Evolutionary conservation across 495 filamentous ascomycete species (phyloP).

Genomic region (Parmelia sp.): DNA sequence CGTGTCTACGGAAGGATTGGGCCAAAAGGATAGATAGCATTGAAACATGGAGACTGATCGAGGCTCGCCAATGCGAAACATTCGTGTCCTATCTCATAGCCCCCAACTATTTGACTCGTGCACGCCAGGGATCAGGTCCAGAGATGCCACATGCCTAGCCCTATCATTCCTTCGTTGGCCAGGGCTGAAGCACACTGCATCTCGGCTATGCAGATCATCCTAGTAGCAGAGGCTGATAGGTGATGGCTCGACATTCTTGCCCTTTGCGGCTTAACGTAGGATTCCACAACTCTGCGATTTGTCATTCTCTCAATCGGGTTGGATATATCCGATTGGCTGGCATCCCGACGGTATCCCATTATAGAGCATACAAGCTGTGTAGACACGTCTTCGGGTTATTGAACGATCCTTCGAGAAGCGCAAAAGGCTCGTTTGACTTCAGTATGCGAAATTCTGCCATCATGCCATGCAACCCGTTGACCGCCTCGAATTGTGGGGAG

Average conservation of each 20-base stretch:
- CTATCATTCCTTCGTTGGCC: conserved; percentile 1
- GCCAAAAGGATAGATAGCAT: background rate
- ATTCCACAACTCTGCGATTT: background rate
- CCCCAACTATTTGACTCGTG: background rate
- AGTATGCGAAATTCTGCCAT: background rate
- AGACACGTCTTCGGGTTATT: background rate
- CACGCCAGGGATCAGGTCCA: background rate
- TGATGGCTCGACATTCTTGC: background rate
- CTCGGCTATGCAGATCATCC: conserved; percentile 9
- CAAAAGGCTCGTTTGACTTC: background rate
- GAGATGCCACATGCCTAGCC: background rate
- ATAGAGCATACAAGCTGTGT: background rate
- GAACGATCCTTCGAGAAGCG: background rate
- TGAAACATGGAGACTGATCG: background rate
- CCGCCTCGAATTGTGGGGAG: background rate
- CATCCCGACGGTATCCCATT: background rate
- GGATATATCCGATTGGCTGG: background rate
- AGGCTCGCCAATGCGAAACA: conserved; percentile 5
- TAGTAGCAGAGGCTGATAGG: background rate
- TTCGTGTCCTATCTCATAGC: background rate
- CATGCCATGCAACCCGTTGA: background rate
- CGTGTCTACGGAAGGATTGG: background rate
- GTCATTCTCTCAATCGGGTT: background rate
- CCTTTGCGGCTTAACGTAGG: background rate
- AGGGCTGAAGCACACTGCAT: conserved; percentile 6